Base-by-base conservation (phyloP, 2,329 filamentous ascomycete genomes). In the Scedosporium aurantiacum region DNA sequence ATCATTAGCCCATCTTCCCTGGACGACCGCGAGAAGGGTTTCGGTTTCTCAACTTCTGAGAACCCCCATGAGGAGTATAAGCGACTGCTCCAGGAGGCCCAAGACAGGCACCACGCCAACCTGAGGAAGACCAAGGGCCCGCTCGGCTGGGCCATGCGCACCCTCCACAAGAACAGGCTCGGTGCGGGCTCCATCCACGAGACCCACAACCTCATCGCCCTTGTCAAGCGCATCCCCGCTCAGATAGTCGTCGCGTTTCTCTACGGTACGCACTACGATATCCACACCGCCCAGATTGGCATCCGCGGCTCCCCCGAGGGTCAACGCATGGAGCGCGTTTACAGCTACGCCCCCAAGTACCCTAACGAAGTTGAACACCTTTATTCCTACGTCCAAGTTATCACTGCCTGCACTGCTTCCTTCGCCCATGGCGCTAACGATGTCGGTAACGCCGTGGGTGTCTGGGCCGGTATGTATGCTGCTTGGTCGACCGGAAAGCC, bases 91-190 rank as follows among this genome's bases (percentile, higher is more conserved):
- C 78, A 75, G 4, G 73, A 84, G 62, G 83, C 80, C 8, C 76
- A 85, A 62, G 78, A 78, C 21, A 78, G 75, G 55, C 79, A 87
- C 67, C 83, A 88, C 70, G 82, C 82, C 25, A 83, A 83, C 67
- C 84, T 93, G 60, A 75, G 82, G 62, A 76, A 82, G 72, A 80
- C 78, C 62, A 75, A 76, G 1, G 87, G 89, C 27, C 88, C 87
- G 58, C 79, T 93, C n/a, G 89, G 85, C 68, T 92, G 89, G 89
- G 90, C 87, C 41, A 90, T 93, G 87, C 87, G 89, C 67, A 83
- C 79, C 58, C 84, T 92, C 21, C 87, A 84, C 70, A 79, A 88
- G 68, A 89, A 91, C 77, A 87, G 84, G 57, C 82, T 90, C 74
- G 87, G 87, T 18, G 72, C 84, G 18, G 90, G 89, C 60, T 79